A percentile compares a stretch with the other conserved stretches of the same genome.
These are phyloP conservation scores for Calonectria naviculata DNA, from an alignment of 2,329 filamentous ascomycete species.

Conservation along the genomic window DNA sequence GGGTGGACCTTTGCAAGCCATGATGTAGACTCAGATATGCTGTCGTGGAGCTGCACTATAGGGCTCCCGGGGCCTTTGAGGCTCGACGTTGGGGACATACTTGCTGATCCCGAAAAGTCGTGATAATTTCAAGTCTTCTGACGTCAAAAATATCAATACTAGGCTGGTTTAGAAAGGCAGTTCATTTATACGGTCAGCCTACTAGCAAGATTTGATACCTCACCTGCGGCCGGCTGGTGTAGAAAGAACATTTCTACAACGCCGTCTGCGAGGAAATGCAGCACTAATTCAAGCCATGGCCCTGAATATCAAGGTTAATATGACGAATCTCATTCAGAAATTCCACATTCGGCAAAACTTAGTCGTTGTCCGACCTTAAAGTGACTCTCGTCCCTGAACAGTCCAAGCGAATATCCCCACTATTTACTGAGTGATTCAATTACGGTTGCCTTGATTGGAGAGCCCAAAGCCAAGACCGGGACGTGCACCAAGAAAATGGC, in stretches of 20 bases:
- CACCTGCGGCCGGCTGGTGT: not conserved
- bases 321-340: slow-evolving; percentile 15
- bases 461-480: not conserved
- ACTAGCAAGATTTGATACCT: not conserved
- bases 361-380: not conserved
- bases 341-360: slow-evolving; percentile 13
- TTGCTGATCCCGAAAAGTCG: not conserved
- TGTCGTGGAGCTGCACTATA: not conserved
- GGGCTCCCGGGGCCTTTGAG: slow-evolving; percentile 2
- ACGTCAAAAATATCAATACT: too few species aligned
- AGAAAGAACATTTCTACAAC: not conserved
- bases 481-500: not conserved
- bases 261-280: too few species aligned
- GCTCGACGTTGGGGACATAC: slow-evolving; percentile 25
- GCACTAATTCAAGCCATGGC: not conserved
- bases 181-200: not conserved
- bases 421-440: not conserved
- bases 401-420: not conserved
- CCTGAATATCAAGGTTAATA: slow-evolving; percentile 16
- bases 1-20: slow-evolving; percentile 45
- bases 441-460: not conserved
- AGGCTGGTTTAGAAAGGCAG: not conserved
- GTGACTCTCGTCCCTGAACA: not conserved
- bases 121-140: too few species aligned
- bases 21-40: slow-evolving; percentile 27